Base-by-base conservation (phyloP, 129 eudicot genomes). In the Flaveria robusta region DNA sequence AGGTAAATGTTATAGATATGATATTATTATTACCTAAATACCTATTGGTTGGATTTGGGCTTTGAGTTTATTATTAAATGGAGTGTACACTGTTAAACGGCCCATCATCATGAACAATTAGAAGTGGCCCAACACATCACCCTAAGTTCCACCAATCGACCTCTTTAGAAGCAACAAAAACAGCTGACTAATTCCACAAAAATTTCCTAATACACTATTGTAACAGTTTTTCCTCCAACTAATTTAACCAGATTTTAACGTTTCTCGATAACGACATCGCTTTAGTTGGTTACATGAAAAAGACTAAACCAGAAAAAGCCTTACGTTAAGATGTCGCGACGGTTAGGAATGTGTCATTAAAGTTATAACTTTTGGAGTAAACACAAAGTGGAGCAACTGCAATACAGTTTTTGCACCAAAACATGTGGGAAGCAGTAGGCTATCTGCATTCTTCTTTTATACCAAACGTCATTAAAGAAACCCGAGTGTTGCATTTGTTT, bases 401-500 rank as follows among this genome's bases (percentile, higher is more conserved):
- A 10, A 6, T 71, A 60, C 65, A 34, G 24, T 22, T 64, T 64
- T 7, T 64, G 67, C 66, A 64, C 31, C 78, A 64, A 79, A 51
- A 79, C 79, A 72, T 79, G 79, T 79, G 60, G 23, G 83, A 72
- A 19, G 39, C 39, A 34, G 39, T 34, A 34, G 39, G 68, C 71
- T 75, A 79, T 70, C 72, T 62, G 41, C 22, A 47, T 79, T 76
- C 79, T 79, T 71, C 66, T 23, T 79, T 37, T 18, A 18, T 49
- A 63, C 78, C 72, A 63, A 79, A 71, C 46, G 16, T 46, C 67
- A 79, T 62, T 79, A 79, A 79, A 71, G 43, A 50, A 50, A 34
- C 39, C 66, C 23, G 10, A 62, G 68, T 46, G 66, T 62, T 60
- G 66, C 39, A 60, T 50, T 79, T 55, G 45, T 63, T 71, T 49